Base-by-base conservation (phyloP, 768 basidiomycete genomes). In the Dacryopinax spathularia region DNA sequence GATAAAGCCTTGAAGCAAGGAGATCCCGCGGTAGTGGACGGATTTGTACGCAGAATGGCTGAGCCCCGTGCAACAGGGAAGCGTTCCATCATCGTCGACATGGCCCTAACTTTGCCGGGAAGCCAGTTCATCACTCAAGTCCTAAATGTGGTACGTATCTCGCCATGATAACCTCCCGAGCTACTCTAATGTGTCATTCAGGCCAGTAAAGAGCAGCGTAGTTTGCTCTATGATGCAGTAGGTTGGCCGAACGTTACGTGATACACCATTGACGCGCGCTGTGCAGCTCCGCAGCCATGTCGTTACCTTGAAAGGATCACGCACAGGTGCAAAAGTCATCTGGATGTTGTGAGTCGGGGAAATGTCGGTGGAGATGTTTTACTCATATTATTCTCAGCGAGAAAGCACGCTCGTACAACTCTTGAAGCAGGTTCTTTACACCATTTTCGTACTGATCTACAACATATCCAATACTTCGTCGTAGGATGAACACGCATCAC, bases 311-410 rank as follows among this genome's bases (percentile, higher is more conserved):
- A 82, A 90, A 35, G 90, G 90, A 22, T 91, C 89, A 72, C 91
- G 91, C 78, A 90, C 90, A 1, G 90, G 90, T 29, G 91, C 89
- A 0, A 91, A 90, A 71, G 88, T 91, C 70, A 91, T 91, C 70
- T 92, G 90, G 90, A 79, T 92, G 60, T 92, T 92, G 65, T 56
- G 9, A 56, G 48, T 56, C 18, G 25, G 29, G 15, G 15, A 13
- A 27, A 56, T 9, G 5, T 5, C 5, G 5, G 18, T 9, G 15
- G 22, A 7, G 20, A 27, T 31, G 3, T 15, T 6, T 56, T 6
- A 31, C 25, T 56, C 25, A 56, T 10, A 13, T 9, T 20, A 3
- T 31, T 10, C 3, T 2, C 25, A 56, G 48, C 29, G 48, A 56
- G 48, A 56, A 56, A 31, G 48, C 48, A 29, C 48, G 48, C 48